A percentile compares a stretch with the other conserved stretches of the same genome.
phyloP scores from a whole-genome alignment of 2,329 filamentous ascomycete species.

The Sporothrix schenckii region DNA sequence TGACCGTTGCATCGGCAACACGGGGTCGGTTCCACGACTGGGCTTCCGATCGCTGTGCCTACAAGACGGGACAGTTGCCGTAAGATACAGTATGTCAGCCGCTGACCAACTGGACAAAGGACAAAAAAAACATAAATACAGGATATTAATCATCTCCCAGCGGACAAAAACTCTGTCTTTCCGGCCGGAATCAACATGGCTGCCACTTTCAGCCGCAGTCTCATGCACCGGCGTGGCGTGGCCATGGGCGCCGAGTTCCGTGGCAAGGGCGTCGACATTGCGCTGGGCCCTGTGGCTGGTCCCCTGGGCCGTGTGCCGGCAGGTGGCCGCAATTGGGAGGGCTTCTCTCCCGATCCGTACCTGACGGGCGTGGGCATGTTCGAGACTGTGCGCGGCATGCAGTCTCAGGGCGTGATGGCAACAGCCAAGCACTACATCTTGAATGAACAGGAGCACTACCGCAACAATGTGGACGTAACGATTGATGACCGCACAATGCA shows the following conservation, averaged over 20 bases:
- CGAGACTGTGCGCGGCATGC: constrained; percentile 70
- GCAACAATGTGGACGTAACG: constrained; percentile 38
- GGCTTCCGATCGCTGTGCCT: constrained; percentile 65
- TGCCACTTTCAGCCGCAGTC: constrained; percentile 69
- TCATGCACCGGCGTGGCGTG: constrained; percentile 67
- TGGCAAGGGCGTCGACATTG: constrained; percentile 73
- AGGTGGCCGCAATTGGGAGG: constrained; percentile 66
- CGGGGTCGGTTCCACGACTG: constrained; percentile 55
- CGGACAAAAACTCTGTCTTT: constrained; percentile 70
- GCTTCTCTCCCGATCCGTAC: constrained; percentile 65
- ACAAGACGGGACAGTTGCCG: constrained; percentile 71
- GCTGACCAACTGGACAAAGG: not conserved
- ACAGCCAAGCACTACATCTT: constrained; percentile 42
- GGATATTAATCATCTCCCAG: constrained; percentile 43
- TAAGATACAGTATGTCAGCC: constrained; percentile 41
- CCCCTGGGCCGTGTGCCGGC: constrained; percentile 67
- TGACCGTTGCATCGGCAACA: constrained; percentile 44
- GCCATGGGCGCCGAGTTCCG: constrained; percentile 73
- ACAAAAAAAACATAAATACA: not conserved
- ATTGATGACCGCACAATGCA: constrained; percentile 40
- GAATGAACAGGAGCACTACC: constrained; percentile 43
- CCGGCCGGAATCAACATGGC: constrained; percentile 71
- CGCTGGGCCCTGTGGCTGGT: constrained; percentile 63
- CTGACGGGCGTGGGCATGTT: constrained; percentile 66
- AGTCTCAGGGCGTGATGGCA: constrained; percentile 52